Evolutionary conservation across 1,284 basidiomycete genomes (phyloP), one percentile per base, ranked within the genome.

Genomic region (Microbotryomycetes sp.): DNA sequence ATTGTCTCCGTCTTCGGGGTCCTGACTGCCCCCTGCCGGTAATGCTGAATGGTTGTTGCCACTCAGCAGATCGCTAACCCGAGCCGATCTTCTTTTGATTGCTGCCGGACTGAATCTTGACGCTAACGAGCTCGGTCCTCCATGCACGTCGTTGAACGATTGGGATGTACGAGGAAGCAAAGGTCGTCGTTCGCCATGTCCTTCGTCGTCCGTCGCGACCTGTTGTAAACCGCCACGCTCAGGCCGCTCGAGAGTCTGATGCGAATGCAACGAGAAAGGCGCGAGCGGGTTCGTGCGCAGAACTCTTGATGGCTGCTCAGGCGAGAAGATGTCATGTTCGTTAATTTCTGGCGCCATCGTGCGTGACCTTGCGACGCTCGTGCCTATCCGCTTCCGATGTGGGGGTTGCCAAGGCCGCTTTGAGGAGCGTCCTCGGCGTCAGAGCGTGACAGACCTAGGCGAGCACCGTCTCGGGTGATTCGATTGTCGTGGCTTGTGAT

Each of bases 61-160:
- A 26, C 62, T 64, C 19, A 69, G 49, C 28, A 63, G 51, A 36
- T 59, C 60, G 22, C 56, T 55, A n/a, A 69, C 30, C n/a, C 58
- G 57, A 9, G 56, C 55, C 22, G 62, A 66, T 42, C 52, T 53
- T 36, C 65, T 51, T 1, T 50, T 36, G 32, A 68, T 54, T n/a
- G 57, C 36, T 54, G 61, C 52, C n/a, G 62, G 29, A 4, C 52
- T 47, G 32, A 58, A 54, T 4, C 36, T 49, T 28, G 25, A 30
- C n/a, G 51, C 30, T 14, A 50, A 58, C 49, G 49, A 50, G 49
- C 26, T 22, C 49, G 9, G 12, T 9, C 22, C 49, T 50, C 22
- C 9, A 9, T 9, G 15, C 12, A 23, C 49, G 9, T 22, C 49
- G 23, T 50, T 22, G 22, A 50, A 28, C 26, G 49, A 28, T 28